Conservation (phyloP, 2,329 filamentous ascomycete species). For the Zymoseptoria crescenta region DNA sequence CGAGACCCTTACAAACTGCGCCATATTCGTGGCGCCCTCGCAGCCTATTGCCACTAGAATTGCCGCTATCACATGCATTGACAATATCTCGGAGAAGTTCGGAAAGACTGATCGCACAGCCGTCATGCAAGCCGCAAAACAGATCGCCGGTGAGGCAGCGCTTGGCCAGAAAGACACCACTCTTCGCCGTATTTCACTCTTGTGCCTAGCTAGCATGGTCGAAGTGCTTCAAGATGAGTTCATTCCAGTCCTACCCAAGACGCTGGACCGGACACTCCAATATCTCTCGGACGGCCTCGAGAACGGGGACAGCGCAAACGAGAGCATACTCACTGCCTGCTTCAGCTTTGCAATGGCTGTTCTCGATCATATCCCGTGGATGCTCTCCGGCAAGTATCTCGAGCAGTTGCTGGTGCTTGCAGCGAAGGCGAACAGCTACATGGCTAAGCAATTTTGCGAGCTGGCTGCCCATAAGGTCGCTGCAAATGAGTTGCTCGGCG, state of each 20-base stretch:
- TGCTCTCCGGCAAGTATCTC: constrained; percentile 70
- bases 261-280: constrained; percentile 62
- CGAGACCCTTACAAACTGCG: constrained; percentile 35
- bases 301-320: constrained; percentile 36
- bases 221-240: constrained; percentile 82
- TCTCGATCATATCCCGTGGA: constrained; percentile 78
- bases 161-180: constrained; percentile 65
- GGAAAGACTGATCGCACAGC: constrained; percentile 81
- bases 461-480: constrained; percentile 72
- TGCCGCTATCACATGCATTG: constrained; percentile 79
- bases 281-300: constrained; percentile 62
- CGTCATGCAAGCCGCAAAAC: constrained; percentile 65
- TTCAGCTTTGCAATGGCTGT: constrained; percentile 74
- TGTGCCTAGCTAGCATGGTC: constrained; percentile 82
- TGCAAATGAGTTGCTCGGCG: constrained; percentile 65
- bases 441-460: constrained; percentile 51
- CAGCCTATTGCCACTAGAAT: constrained; percentile 69
- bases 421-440: constrained; percentile 48
- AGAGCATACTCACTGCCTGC: constrained; percentile 11
- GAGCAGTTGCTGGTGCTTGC: constrained; percentile 65
- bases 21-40: constrained; percentile 65
- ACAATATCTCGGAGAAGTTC: constrained; percentile 89
- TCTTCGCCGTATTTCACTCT: constrained; percentile 72
- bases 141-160: constrained; percentile 67
- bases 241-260: constrained; percentile 70